Conservation (phyloP, 2,329 filamentous ascomycete genomes). For the Fragosphaeria purpurea region DNA sequence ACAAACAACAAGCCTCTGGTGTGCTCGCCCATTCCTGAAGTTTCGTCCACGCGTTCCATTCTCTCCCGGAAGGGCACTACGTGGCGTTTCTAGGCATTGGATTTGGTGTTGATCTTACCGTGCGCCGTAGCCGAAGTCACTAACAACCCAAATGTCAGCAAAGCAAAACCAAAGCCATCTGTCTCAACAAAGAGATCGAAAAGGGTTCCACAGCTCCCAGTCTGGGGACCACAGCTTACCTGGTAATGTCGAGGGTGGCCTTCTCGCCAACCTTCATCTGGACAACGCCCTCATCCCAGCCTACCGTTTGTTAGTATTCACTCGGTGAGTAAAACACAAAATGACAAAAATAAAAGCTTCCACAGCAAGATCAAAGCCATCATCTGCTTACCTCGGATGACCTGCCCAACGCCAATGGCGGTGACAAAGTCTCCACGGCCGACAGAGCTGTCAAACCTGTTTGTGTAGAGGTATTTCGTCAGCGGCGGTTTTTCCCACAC, state of each 20-base stretch:
- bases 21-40: too few species aligned
- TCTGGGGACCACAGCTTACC: conserved; percentile 36
- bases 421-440: conserved; percentile 67
- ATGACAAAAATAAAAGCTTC: too few species aligned
- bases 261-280: conserved; percentile 89
- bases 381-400: conserved; percentile 64
- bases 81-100: not conserved
- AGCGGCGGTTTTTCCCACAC: too few species aligned
- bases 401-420: conserved; percentile 68
- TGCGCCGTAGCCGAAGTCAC: conserved; percentile 56
- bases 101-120: conserved; percentile 32
- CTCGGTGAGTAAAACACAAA: too few species aligned
- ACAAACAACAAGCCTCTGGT: not conserved
- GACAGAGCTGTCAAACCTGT: conserved; percentile 81
- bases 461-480: not conserved
- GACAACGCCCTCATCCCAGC: conserved; percentile 76
- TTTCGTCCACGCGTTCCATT: too few species aligned
- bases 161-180: too few species aligned
- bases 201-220: too few species aligned
- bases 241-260: conserved; percentile 70
- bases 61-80: not conserved
- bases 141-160: conserved; percentile 18
- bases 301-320: conserved; percentile 29
- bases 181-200: too few species aligned
- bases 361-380: too few species aligned